These are phyloP conservation scores for Voacanga thouarsii DNA, from an alignment of 257 asterid species.

Conservation along the genomic window DNA sequence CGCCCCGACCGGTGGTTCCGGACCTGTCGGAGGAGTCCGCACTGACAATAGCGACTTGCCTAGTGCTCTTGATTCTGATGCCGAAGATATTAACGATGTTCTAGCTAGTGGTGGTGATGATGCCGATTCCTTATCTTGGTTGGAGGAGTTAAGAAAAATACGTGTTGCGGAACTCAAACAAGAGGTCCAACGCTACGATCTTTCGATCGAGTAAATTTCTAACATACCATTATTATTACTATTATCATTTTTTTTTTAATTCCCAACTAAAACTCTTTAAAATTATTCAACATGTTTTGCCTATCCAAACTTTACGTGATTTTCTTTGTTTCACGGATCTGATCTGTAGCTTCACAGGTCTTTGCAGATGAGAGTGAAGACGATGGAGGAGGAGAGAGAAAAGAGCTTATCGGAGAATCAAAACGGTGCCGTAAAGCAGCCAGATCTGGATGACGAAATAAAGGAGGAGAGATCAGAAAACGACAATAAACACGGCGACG, in stretches of 20 bases:
- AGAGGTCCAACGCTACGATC: conserved; percentile 32
- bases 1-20: conserved; percentile 14
- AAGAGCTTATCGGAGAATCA: conserved; percentile 18
- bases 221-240: neutral
- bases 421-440: conserved; percentile 16
- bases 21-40: neutral
- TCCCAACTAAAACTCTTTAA: neutral
- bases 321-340: conserved; percentile 20
- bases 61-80: neutral
- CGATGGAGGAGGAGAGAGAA: conserved; percentile 43
- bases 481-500: conserved; percentile 22
- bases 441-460: conserved; percentile 38
- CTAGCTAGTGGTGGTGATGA: neutral
- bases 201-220: conserved; percentile 32
- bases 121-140: conserved; percentile 11
- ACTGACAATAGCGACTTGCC: neutral
- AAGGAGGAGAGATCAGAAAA: conserved; percentile 32
- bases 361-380: conserved; percentile 39
- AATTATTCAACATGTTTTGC: neutral
- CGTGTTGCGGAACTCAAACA: conserved; percentile 30
- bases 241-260: neutral
- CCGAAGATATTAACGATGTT: conserved; percentile 5
- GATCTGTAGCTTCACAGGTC: conserved; percentile 35
- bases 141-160: conserved; percentile 30
- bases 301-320: conserved; percentile 14